These are phyloP conservation scores for Westerdykella aurantiaca DNA, from an alignment of 2,329 filamentous ascomycete genomes.

Conservation along the genomic window DNA sequence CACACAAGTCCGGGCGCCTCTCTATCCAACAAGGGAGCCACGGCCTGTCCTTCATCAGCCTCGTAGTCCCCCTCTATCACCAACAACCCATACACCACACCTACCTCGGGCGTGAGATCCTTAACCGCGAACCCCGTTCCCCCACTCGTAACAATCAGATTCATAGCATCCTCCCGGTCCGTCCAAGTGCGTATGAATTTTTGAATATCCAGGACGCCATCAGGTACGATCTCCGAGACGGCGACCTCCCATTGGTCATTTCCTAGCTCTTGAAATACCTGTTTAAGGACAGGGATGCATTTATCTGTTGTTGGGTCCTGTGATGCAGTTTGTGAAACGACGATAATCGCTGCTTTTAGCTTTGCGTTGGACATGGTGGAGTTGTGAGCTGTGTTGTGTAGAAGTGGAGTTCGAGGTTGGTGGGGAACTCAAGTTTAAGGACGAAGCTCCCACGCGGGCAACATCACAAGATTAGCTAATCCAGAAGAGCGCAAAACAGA, in stretches of 20 bases:
- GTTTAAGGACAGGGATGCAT: constrained; percentile 59
- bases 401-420: constrained; percentile 11
- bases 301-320: constrained; percentile 73
- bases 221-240: constrained; percentile 69
- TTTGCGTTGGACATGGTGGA: constrained; percentile 31
- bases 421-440: neutral
- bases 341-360: constrained; percentile 70
- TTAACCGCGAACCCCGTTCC: constrained; percentile 86
- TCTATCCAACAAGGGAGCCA: constrained; percentile 72
- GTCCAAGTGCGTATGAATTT: constrained; percentile 65
- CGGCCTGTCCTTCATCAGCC: constrained; percentile 51
- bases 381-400: neutral
- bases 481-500: no score
- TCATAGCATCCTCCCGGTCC: constrained; percentile 56
- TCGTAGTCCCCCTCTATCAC: neutral
- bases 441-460: no score
- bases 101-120: constrained; percentile 83
- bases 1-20: constrained; percentile 81
- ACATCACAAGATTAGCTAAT: no score
- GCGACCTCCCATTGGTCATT: constrained; percentile 65
- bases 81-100: neutral
- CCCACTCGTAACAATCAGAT: constrained; percentile 81
- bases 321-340: constrained; percentile 86
- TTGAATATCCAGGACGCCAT: constrained; percentile 71
- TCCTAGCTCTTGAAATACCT: constrained; percentile 63